Percentiles rank a stretch among this genome's conserved stretches.
These are phyloP conservation scores for Ziziphus jujuba DNA, from an alignment of 306 rosid species.

Conservation along the genomic window DNA sequence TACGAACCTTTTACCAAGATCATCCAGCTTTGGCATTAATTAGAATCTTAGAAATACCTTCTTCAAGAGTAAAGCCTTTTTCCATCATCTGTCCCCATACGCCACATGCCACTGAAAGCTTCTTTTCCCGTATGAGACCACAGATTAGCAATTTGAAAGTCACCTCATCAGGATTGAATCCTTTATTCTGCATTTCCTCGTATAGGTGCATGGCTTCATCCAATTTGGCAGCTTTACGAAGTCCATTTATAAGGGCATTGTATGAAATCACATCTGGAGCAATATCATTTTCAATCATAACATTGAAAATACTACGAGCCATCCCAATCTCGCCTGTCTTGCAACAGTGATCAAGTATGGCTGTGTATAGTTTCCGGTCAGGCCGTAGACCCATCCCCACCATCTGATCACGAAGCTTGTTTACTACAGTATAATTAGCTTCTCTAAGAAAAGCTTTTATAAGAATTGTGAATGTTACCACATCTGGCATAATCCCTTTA, in stretches of 20 bases:
- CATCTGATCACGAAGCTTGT: conserved; percentile 74
- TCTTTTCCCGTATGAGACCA: conserved; percentile 66
- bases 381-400: conserved; percentile 50
- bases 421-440: conserved; percentile 56
- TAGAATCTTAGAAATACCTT: conserved; percentile 55
- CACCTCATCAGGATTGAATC: conserved; percentile 64
- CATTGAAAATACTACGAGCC: conserved; percentile 60
- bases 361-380: conserved; percentile 65
- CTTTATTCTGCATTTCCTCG: conserved; percentile 77
- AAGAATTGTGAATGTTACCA: conserved; percentile 76
- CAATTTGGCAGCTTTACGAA: conserved; percentile 66
- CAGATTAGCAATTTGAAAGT: conserved; percentile 85
- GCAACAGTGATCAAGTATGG: conserved; percentile 61
- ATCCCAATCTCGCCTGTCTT: conserved; percentile 57
- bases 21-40: conserved; percentile 51
- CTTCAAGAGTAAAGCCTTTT: conserved; percentile 80
- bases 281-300: conserved; percentile 72
- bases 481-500: conserved; percentile 70
- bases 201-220: conserved; percentile 63
- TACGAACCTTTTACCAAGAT: conserved; percentile 21
- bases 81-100: conserved; percentile 99
- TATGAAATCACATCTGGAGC: conserved; percentile 75
- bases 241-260: conserved; percentile 85
- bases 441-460: conserved; percentile 67
- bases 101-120: conserved; percentile 59